Evolutionary conservation across 768 basidiomycete genomes (phyloP).

Genomic region (Strobilomyces confusus): DNA sequence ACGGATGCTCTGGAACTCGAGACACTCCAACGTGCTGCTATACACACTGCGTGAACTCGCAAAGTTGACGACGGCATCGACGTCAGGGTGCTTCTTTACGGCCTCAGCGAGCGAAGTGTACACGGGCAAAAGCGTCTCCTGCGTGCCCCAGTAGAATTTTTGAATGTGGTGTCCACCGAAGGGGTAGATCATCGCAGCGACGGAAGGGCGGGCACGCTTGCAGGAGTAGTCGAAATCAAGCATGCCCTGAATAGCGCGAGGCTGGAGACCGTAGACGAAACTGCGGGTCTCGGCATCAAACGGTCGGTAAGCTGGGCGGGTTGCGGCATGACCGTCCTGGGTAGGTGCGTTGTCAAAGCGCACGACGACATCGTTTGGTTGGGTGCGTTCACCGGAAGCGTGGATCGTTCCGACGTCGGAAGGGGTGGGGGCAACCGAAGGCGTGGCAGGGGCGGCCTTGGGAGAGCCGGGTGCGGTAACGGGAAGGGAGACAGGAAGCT

Average conservation of each 20-base stretch:
- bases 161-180: slow-evolving; percentile 99
- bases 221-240: slow-evolving; percentile 99
- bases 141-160: slow-evolving; percentile 99
- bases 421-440: slow-evolving; percentile 36
- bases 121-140: slow-evolving; percentile 96
- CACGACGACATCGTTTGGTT: slow-evolving; percentile 86
- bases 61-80: slow-evolving; percentile 98
- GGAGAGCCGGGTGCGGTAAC: slow-evolving; percentile 47
- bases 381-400: slow-evolving; percentile 74
- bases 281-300: slow-evolving; percentile 94
- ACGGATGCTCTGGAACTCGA: slow-evolving; percentile 44
- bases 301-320: slow-evolving; percentile 80
- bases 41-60: slow-evolving; percentile 92
- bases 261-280: slow-evolving; percentile 98
- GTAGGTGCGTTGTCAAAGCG: slow-evolving; percentile 58
- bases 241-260: slow-evolving; percentile 97
- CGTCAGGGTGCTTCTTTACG: slow-evolving; percentile 90
- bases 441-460: slow-evolving; percentile 17
- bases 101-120: slow-evolving; percentile 92
- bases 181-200: slow-evolving; percentile 99
- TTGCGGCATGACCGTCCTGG: slow-evolving; percentile 30
- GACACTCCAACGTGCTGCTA: slow-evolving; percentile 88
- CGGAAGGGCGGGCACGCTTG: slow-evolving; percentile 84
- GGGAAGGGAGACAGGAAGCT: slow-evolving; percentile 36
- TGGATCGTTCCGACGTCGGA: slow-evolving; percentile 67